Conservation (phyloP, 306 rosid genomes). For the Quercus cerris region DNA sequence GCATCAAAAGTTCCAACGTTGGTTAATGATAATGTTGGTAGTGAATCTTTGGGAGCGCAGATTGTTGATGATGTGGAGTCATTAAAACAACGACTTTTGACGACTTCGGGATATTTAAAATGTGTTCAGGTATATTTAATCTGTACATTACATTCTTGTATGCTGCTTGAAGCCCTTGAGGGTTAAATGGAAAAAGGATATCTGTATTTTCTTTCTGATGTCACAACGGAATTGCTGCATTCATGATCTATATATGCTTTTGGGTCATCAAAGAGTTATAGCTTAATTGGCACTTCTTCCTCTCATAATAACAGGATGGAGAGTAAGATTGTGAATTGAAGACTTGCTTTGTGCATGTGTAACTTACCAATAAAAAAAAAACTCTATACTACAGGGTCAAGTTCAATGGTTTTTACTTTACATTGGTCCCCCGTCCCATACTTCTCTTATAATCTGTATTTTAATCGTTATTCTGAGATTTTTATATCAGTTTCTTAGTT, state of each 20-base stretch:
- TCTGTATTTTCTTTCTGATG: not conserved
- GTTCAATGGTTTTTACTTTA: not conserved
- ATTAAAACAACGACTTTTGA: conserved; percentile 76
- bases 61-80: conserved; percentile 73
- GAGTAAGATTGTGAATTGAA: too few relatives aligned
- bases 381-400: too few relatives aligned
- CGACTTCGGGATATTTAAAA: conserved; percentile 91
- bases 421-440: not conserved
- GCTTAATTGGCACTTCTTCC: too few relatives aligned
- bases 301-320: too few relatives aligned
- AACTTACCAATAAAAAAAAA: too few relatives aligned
- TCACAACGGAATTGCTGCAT: not conserved
- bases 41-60: conserved; percentile 46
- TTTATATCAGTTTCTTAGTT: not conserved
- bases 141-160: conserved; percentile 1
- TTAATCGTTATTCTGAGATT: not conserved
- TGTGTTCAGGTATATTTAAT: conserved; percentile 84
- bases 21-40: conserved; percentile 41
- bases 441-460: not conserved
- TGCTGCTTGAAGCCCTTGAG: not conserved
- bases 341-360: too few relatives aligned
- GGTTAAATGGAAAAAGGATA: not conserved
- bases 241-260: not conserved
- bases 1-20: conserved; percentile 70
- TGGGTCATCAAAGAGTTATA: not conserved